A percentile compares a stretch with the other conserved stretches of the same genome.
These are phyloP conservation scores for Raphanus raphanistrum DNA, from an alignment of 345 rosid genomes.

Conservation along the genomic window DNA sequence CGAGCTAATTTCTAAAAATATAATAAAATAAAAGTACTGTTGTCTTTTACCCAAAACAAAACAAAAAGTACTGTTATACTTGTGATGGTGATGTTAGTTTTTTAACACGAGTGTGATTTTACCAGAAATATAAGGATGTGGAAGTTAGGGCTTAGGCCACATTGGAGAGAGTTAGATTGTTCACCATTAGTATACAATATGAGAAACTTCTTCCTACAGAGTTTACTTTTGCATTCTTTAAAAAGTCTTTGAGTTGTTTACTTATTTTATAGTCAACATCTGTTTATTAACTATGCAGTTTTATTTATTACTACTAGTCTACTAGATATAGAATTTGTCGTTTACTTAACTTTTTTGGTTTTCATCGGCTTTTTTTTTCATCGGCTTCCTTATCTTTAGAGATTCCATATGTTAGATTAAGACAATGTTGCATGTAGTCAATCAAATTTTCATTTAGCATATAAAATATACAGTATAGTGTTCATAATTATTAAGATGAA, in stretches of 20 bases:
- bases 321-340: constrained; percentile 8
- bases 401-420: background rate
- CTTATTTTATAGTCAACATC: constrained; percentile 10
- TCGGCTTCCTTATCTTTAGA: background rate
- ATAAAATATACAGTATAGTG: background rate
- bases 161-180: constrained; percentile 23
- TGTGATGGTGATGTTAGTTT: constrained; percentile 8
- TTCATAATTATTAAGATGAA: background rate
- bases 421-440: background rate
- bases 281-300: background rate
- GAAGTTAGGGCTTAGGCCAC: background rate
- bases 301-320: constrained; percentile 1
- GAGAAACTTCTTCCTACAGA: constrained; percentile 20
- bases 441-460: background rate
- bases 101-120: constrained; percentile 12
- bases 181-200: constrained; percentile 9
- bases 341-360: background rate
- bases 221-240: constrained; percentile 18
- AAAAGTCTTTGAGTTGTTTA: constrained; percentile 9
- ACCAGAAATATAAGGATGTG: background rate
- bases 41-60: constrained; percentile 1
- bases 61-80: constrained; percentile 6
- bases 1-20: constrained; percentile 3
- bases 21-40: background rate
- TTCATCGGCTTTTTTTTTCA: background rate